Conservation (phyloP, 768 basidiomycete species). For the Stropharia rugosoannulata region DNA sequence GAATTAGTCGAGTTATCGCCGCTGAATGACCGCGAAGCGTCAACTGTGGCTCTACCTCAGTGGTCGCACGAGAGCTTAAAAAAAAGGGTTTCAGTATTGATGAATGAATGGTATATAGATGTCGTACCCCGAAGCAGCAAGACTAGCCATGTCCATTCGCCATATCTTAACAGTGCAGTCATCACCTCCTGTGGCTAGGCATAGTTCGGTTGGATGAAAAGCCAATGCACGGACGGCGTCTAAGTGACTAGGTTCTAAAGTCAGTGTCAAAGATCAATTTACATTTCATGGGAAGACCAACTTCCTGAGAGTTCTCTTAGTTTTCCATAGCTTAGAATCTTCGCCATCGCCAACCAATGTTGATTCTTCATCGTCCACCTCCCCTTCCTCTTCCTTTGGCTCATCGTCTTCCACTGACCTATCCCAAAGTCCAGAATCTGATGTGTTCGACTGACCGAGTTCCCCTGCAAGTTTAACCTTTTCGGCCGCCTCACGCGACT, state of each 20-base stretch:
- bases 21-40: constrained; percentile 94
- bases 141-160: constrained; percentile 77
- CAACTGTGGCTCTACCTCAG: constrained; percentile 90
- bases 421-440: constrained; percentile 51
- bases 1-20: constrained; percentile 82
- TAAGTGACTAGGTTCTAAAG: constrained; percentile 64
- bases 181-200: constrained; percentile 91
- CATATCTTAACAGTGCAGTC: constrained; percentile 96
- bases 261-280: constrained; percentile 13
- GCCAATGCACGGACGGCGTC: constrained; percentile 90
- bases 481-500: constrained; percentile 62
- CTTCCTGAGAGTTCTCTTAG: constrained; percentile 87
- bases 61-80: constrained; percentile 62
- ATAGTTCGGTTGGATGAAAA: constrained; percentile 84
- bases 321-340: constrained; percentile 77
- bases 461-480: constrained; percentile 44
- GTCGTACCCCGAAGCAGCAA: constrained; percentile 78
- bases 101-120: constrained; percentile 5
- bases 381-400: constrained; percentile 68
- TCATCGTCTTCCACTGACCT: constrained; percentile 62
- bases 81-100: constrained; percentile 12
- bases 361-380: constrained; percentile 64
- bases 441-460: constrained; percentile 25
- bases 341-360: constrained; percentile 68
- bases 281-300: constrained; percentile 42